Base-by-base conservation (phyloP, 1,284 basidiomycete genomes). In the Sporisorium iseilematis-ciliati region DNA sequence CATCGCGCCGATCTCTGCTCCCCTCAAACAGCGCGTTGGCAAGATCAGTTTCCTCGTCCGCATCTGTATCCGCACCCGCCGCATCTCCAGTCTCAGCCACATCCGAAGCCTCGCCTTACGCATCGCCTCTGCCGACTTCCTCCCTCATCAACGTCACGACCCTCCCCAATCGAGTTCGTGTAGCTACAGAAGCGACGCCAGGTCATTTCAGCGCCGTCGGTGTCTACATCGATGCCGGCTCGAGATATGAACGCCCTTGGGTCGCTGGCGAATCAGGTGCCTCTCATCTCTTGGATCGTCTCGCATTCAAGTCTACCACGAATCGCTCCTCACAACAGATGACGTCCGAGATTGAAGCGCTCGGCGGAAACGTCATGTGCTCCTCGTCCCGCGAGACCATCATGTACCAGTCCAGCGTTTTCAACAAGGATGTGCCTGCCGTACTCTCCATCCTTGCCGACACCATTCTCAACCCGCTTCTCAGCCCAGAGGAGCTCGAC, bases 401-500 rank as follows among this genome's bases (percentile, higher is more conserved):
- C 86, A 95, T 97, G 93, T 99, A 98, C 86, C 96, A 98, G 87
- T 95, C 96, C 18, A 93, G 94, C 50, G 92, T 97, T 82, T 97
- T 96, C 86, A 91, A 94, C 77, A 88, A 91, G 75, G 91, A 91
- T 46, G 92, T 95, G 1, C 90, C 91, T 6, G 88, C 91, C 18
- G 94, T 95, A 7, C 86, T 99, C 61, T 92, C 92, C 35, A 89
- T 99, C 72, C 93, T 99, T 67, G 90, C 95, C 35, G 95, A 97
- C 85, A 97, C 95, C 7, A 91, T 94, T 59, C 88, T 92, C 60
- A 90, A 95, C 82, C 91, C 96, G 3, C 86, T 90, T 1, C 91
- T 97, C 80, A 86, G 90, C 7, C 87, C 88, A 0, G 92, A 93
- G 63, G 96, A 98, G 86, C 88, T 99, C 42, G 91, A 91, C 53